Percentiles rank a stretch among this genome's conserved stretches.
Conservation (phyloP, 441 rosid species). For the Pelargonium citronellum region DNA sequence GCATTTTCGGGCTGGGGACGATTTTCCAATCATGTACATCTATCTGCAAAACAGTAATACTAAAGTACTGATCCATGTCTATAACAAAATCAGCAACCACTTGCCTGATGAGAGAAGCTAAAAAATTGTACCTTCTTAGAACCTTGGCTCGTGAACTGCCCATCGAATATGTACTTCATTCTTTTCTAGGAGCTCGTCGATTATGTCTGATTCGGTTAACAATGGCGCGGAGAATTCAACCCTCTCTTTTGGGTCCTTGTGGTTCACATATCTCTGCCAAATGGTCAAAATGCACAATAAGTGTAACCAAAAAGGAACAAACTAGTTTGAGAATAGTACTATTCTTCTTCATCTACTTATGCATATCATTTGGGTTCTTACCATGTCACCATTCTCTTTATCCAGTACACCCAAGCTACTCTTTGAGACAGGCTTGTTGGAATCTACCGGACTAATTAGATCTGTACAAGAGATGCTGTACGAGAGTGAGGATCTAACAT, state of each 20-base stretch:
- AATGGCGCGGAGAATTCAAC: slow-evolving; percentile 51
- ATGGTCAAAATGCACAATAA: background rate
- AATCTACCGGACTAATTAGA: slow-evolving; percentile 43
- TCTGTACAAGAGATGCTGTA: slow-evolving; percentile 43
- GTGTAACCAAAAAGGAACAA: background rate
- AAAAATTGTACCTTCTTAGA: slow-evolving; percentile 34
- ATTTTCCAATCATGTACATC: background rate
- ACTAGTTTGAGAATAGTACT: background rate
- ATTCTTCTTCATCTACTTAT: no score
- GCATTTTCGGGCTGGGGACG: no score
- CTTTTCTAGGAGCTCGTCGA: slow-evolving; percentile 49
- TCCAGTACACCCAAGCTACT: slow-evolving; percentile 24
- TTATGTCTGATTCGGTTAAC: slow-evolving; percentile 38
- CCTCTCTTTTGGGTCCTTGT: slow-evolving; percentile 19
- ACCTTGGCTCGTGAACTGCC: slow-evolving; percentile 49
- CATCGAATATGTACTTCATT: slow-evolving; percentile 58
- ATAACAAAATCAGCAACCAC: background rate
- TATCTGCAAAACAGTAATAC: background rate
- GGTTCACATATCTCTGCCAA: slow-evolving; percentile 22
- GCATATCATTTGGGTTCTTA: background rate
- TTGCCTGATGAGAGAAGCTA: background rate
- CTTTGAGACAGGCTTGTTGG: slow-evolving; percentile 37
- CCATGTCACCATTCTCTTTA: slow-evolving; percentile 25
- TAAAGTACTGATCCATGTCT: background rate
- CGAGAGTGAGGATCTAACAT: slow-evolving; percentile 43